Evolutionary conservation across 2,329 filamentous ascomycete genomes (phyloP).

Genomic region (Paecilomyces sp.): DNA sequence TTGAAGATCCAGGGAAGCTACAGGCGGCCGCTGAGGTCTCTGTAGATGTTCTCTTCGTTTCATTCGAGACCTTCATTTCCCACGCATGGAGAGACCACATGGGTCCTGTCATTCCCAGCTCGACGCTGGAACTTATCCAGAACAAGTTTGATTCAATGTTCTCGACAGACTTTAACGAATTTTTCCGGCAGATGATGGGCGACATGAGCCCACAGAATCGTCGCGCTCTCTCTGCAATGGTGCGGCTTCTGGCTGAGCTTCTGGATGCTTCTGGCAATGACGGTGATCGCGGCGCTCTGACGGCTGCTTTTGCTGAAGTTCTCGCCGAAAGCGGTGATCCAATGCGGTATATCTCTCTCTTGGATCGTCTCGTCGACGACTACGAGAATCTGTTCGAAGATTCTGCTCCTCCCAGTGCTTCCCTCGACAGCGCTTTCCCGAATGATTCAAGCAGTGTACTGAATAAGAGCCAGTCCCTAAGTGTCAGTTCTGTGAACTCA

Average conservation of each 20-base stretch:
- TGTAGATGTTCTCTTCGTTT: slow-evolving; percentile 79
- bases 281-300: slow-evolving; percentile 80
- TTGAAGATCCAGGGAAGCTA: slow-evolving; percentile 74
- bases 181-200: slow-evolving; percentile 46
- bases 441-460: slow-evolving; percentile 57
- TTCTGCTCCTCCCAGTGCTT: slow-evolving; percentile 38
- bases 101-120: slow-evolving; percentile 70
- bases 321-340: slow-evolving; percentile 70
- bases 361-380: slow-evolving; percentile 85
- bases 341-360: slow-evolving; percentile 76
- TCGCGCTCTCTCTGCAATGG: slow-evolving; percentile 72
- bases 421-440: slow-evolving; percentile 30
- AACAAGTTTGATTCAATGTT: slow-evolving; percentile 35
- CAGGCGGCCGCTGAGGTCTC: slow-evolving; percentile 68
- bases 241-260: slow-evolving; percentile 79
- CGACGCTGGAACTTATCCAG: slow-evolving; percentile 68
- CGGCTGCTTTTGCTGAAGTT: slow-evolving; percentile 80
- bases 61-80: slow-evolving; percentile 87
- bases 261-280: slow-evolving; percentile 88
- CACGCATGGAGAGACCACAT: slow-evolving; percentile 85
- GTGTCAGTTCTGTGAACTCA: slow-evolving; percentile 70
- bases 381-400: slow-evolving; percentile 83
- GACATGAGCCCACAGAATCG: slow-evolving; percentile 54
- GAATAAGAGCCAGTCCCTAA: slow-evolving; percentile 53
- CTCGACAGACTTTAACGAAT: slow-evolving; percentile 47